Evolutionary conservation across 2,329 filamentous ascomycete genomes (phyloP).

Genomic region (Aaosphaeria pasadenensis): DNA sequence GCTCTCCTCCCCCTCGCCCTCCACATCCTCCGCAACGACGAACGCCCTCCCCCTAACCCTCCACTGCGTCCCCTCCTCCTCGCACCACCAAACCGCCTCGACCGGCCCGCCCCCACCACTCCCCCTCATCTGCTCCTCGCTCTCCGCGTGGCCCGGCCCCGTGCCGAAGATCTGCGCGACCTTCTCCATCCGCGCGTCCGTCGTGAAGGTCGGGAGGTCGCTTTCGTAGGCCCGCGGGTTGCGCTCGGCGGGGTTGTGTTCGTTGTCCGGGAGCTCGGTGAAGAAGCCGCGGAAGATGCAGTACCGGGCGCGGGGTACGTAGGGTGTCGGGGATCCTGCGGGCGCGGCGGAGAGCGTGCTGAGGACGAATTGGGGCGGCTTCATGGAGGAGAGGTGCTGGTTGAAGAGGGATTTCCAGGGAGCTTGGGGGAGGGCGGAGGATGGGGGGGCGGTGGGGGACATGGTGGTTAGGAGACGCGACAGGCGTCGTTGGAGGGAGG

Average conservation of each 20-base stretch:
- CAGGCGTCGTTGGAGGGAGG: conserved; percentile 33
- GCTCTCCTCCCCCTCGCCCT: conserved; percentile 51
- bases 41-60: conserved; percentile 74
- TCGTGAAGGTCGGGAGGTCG: conserved; percentile 80
- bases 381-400: conserved; percentile 48
- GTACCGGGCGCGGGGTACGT: conserved; percentile 62
- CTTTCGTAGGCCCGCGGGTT: conserved; percentile 72
- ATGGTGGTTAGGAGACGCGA: conserved; percentile 43
- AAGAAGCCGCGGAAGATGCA: conserved; percentile 87
- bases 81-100: conserved; percentile 83
- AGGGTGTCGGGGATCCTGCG: conserved; percentile 37
- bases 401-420: conserved; percentile 54
- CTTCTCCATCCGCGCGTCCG: conserved; percentile 86
- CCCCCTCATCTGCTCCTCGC: conserved; percentile 43
- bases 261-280: conserved; percentile 67
- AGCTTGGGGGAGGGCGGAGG: conserved; percentile 39
- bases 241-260: conserved; percentile 66
- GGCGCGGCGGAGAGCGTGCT: conserved; percentile 48
- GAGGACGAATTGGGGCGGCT: conserved; percentile 50
- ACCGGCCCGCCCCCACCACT: conserved; percentile 66
- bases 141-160: conserved; percentile 45
- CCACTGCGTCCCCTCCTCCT: conserved; percentile 75
- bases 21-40: conserved; percentile 68
- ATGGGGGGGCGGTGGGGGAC: conserved; percentile 43
- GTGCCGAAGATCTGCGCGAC: conserved; percentile 64